Evolutionary conservation across 2,329 filamentous ascomycete species (phyloP).

Genomic region (Trichoderma cornu-damae): DNA sequence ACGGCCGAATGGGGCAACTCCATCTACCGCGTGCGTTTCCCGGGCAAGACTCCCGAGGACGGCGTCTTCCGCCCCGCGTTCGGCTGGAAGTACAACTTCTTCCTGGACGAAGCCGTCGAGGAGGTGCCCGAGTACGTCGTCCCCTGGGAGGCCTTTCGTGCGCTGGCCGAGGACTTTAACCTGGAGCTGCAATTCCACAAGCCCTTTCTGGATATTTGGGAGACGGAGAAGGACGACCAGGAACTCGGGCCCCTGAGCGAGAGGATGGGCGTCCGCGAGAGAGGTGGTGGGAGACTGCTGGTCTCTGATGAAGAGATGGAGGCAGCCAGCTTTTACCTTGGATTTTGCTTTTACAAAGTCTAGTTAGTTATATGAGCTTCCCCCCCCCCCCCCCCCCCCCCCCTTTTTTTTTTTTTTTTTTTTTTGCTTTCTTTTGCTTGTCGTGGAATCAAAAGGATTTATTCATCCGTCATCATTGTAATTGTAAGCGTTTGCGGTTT

Average conservation of each 20-base stretch:
- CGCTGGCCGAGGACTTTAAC: slow-evolving; percentile 92
- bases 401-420: background rate
- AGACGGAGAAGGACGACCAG: slow-evolving; percentile 79
- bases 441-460: background rate
- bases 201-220: slow-evolving; percentile 85
- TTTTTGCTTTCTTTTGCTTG: background rate
- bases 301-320: slow-evolving; percentile 88
- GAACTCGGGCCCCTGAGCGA: slow-evolving; percentile 80
- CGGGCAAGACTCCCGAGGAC: slow-evolving; percentile 73
- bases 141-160: slow-evolving; percentile 95
- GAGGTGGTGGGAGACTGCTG: slow-evolving; percentile 59
- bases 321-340: slow-evolving; percentile 84
- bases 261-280: slow-evolving; percentile 86
- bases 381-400: no score
- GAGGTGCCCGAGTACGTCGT: slow-evolving; percentile 97
- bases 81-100: slow-evolving; percentile 98
- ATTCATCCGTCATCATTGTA: background rate
- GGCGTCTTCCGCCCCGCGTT: slow-evolving; percentile 91
- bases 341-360: slow-evolving; percentile 96
- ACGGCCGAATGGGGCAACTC: slow-evolving; percentile 85
- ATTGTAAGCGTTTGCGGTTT: background rate
- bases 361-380: slow-evolving; percentile 41
- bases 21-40: slow-evolving; percentile 88
- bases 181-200: slow-evolving; percentile 93
- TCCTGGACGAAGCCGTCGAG: slow-evolving; percentile 91